phyloP scores from a whole-genome alignment of 352 stramenopile genomes.

The Pythium brassicae region DNA sequence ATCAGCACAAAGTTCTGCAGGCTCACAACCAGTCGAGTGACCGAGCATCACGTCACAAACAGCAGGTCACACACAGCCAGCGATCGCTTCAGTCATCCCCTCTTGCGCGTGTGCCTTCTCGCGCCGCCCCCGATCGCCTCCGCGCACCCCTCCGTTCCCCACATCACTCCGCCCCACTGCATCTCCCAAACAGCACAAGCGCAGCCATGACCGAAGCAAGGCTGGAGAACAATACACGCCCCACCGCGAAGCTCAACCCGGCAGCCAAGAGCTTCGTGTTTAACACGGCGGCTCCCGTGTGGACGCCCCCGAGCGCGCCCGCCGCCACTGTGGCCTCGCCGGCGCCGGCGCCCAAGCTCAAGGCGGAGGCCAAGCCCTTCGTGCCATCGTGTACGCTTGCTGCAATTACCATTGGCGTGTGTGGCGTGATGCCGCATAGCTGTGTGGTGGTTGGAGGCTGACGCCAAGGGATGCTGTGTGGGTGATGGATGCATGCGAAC shows the following conservation, averaged over 20 bases:
- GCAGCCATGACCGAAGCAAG: constrained; percentile 16
- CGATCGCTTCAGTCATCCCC: too few species aligned
- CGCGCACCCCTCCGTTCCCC: background rate
- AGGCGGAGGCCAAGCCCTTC: constrained; percentile 20
- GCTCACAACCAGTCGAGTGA: too few species aligned
- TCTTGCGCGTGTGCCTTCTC: too few species aligned
- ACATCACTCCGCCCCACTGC: too few species aligned
- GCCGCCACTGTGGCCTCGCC: constrained; percentile 13
- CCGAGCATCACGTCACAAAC: background rate
- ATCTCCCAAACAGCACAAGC: background rate
- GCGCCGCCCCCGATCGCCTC: too few species aligned
- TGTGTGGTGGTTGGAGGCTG: too few species aligned
- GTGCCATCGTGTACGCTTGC: constrained; percentile 15
- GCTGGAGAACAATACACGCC: constrained; percentile 14
- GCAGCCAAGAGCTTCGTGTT: constrained; percentile 67
- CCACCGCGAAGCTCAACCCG: constrained; percentile 47
- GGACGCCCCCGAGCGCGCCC: constrained; percentile 29
- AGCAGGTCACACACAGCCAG: background rate
- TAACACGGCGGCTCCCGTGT: constrained; percentile 41
- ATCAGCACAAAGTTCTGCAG: background rate
- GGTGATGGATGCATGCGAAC: too few species aligned
- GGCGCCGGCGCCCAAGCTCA: constrained; percentile 19
- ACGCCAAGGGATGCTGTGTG: too few species aligned
- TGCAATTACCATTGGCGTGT: too few species aligned
- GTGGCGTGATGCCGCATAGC: too few species aligned